Base-by-base conservation (phyloP, 371 early-diverging fungal species). In the Funneliformis caledonium region DNA sequence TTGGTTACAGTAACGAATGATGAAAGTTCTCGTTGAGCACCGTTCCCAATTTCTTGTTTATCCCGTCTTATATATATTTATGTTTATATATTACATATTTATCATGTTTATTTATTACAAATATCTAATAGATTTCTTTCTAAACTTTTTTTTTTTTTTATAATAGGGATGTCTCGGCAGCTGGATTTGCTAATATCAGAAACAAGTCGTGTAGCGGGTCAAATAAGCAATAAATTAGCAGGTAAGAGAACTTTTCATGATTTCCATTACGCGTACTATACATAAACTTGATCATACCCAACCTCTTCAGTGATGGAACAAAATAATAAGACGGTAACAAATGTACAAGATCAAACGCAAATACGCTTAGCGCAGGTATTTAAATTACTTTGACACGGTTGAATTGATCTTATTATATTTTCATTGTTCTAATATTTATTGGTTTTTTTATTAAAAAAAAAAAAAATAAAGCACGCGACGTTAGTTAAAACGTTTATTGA, bases 91-190 rank as follows among this genome's bases (percentile, higher is more conserved):
- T 47, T 70, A 22, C 22, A 37, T 22, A 22, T 12, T 70, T 37
- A 43, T 3, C 19, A 72, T 70, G 22, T 22, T 70, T n/a, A 8
- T 6, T 47, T 12, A 9, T 31, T 37, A 37, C 42, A 11, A 67
- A 37, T 12, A 8, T 19, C 42, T 67, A 37, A 43, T 67, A 31
- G 37, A 33, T 67, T 67, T 67, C 31, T 67, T 67, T 67, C 42
- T 42, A 67, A 67, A 67, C 14, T 37, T 6, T 56, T 19, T 16
- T 19, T 19, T 56, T 19, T 56, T 5, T n/a, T n/a, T n/a, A 60
- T 19, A 33, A 60, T 75, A 75, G 76, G 76, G 19, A 61, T 75
- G 76, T 75, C 76, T 43, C 76, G 76, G 26, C 76, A 75, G 45
- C 33, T 75, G 31, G 76, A 61, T 45, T 75, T 75, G 61, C 60